Base-by-base conservation (phyloP, 768 basidiomycete species). In the Kwoniella sp. region DNA sequence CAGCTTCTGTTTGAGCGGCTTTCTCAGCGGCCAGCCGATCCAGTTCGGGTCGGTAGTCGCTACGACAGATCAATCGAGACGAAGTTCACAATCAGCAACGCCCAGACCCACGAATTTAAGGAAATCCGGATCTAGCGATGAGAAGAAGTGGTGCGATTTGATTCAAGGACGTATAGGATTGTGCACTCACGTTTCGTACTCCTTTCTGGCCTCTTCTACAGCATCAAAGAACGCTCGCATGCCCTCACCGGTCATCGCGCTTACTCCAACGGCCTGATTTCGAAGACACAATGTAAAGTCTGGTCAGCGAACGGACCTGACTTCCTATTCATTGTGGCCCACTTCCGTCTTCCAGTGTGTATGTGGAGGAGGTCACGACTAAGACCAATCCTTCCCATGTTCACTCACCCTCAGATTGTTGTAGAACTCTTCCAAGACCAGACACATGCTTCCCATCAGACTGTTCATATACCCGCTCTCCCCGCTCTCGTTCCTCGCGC, bases 381-480 rank as follows among this genome's bases (percentile, higher is more conserved):
- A 48, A 29, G 23, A 34, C 38, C 31, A 8, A 20, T 22, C n/a
- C n/a, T n/a, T n/a, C n/a, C 29, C 20, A 60, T 28, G 13, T 4
- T 0, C 1, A 69, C 86, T 45, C 56, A 92, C 94, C 84, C 91
- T 92, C 58, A 99, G 83, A 70, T 96, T 90, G 81, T 93, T 92
- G 82, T 99, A 99, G 73, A 99, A 99, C 77, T 98, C 96, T 75
- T 99, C 96, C 58, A 99, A 82, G 7, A 99, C 95, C 58, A 99
- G 82, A 79, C 94, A 93, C 96, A 99, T 98, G 77, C 91, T 93
- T 70, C 95, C 93, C 95, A 98, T 99, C 69, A 99, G 83, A 77
- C 92, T 94, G 79, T 92, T 94, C 93, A 97, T 96, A 80, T 97
- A 98, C 45, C 90, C 93, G 28, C 63, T 61, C 76, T 95, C 96